These are phyloP conservation scores for Wallacemonas sp. DNA, from an alignment of 208 protist species.

Conservation along the genomic window DNA sequence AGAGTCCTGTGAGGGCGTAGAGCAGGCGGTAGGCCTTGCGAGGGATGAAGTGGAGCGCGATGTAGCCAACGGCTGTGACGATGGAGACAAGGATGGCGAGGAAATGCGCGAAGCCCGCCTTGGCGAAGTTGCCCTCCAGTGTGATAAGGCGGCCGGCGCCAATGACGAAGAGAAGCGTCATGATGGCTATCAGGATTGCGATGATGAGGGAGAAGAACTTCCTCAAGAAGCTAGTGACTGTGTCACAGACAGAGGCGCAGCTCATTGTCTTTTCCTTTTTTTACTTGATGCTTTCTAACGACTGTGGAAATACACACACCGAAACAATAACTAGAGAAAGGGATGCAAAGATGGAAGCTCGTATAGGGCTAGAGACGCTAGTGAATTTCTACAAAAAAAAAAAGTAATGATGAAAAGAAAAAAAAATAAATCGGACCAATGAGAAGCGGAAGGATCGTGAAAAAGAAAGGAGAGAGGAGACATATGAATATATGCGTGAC, in stretches of 20 bases:
- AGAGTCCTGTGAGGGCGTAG: conserved; percentile 67
- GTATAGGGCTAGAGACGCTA: not conserved
- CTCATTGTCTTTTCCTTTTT: too few relatives aligned
- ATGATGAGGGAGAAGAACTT: conserved; percentile 87
- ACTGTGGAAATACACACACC: too few relatives aligned
- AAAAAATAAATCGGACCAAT: too few relatives aligned
- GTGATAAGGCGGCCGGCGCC: conserved; percentile 55
- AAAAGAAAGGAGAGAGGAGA: not conserved
- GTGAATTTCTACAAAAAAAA: conserved; percentile 13
- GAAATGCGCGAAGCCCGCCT: conserved; percentile 73
- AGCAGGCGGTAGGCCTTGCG: conserved; percentile 79
- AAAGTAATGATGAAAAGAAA: conserved; percentile 14
- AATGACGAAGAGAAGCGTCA: conserved; percentile 66
- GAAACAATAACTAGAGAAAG: too few relatives aligned
- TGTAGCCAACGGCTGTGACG: conserved; percentile 55
- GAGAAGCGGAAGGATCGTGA: not conserved
- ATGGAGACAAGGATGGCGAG: conserved; percentile 65
- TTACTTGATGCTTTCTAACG: too few relatives aligned
- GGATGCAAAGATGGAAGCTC: too few relatives aligned
- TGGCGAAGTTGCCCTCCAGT: conserved; percentile 45
- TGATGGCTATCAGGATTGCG: conserved; percentile 54
- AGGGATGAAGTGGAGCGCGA: conserved; percentile 75
- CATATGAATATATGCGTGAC: too few relatives aligned
- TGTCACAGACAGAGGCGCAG: conserved; percentile 31
- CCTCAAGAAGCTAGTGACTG: conserved; percentile 43